These are phyloP conservation scores for Anaeromyces robustus DNA, from an alignment of 192 early-diverging fungal species.

Conservation along the genomic window DNA sequence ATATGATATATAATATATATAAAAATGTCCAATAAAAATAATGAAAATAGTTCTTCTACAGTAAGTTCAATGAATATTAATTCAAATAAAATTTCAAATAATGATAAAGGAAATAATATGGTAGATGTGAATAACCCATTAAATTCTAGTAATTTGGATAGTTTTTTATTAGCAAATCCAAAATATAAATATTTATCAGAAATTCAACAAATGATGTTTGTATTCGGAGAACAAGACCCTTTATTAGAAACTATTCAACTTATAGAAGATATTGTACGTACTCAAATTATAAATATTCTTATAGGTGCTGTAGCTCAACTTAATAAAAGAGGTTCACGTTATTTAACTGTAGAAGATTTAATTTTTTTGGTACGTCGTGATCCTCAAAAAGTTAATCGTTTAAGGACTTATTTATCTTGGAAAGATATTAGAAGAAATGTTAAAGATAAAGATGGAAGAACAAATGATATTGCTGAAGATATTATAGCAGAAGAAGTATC, in stretches of 20 bases:
- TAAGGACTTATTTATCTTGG: constrained; percentile 82
- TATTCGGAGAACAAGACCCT: constrained; percentile 87
- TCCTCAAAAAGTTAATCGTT: constrained; percentile 75
- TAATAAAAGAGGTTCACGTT: constrained; percentile 60
- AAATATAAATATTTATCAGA: constrained; percentile 19
- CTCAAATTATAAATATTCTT: constrained; percentile 86
- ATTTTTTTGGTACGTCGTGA: constrained; percentile 96
- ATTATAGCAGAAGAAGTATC: constrained; percentile 31
- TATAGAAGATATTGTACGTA: constrained; percentile 88
- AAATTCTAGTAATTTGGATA: background rate
- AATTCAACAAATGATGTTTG: constrained; percentile 99
- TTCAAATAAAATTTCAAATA: too few species aligned
- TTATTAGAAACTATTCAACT: constrained; percentile 71
- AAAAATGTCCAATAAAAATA: background rate
- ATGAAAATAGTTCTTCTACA: background rate
- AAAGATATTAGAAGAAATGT: constrained; percentile 89
- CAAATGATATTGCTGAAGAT: constrained; percentile 25
- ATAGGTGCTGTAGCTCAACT: constrained; percentile 77
- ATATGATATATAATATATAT: background rate
- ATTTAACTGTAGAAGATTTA: constrained; percentile 74
- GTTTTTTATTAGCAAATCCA: background rate
- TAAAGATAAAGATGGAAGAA: constrained; percentile 44
- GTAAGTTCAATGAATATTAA: background rate
- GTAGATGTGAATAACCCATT: background rate
- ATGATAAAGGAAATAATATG: background rate